A percentile compares a stretch with the other conserved stretches of the same genome.
Conservation (phyloP, 257 asterid genomes). For the Fraxinus excelsior region DNA sequence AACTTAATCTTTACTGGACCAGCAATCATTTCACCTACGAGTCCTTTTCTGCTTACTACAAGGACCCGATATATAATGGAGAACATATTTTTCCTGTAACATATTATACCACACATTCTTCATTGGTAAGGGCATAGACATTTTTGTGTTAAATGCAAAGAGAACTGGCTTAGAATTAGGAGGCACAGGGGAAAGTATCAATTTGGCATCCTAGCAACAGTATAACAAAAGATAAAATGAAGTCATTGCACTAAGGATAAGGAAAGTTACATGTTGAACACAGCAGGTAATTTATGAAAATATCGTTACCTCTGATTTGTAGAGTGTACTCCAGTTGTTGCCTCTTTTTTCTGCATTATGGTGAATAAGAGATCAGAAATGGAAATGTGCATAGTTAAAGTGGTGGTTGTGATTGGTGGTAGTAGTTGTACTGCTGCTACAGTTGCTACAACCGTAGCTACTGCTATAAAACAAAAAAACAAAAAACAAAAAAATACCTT, state of each 20-base stretch:
- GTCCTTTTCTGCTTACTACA: no score
- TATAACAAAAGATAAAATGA: neutral
- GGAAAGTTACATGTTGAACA: neutral
- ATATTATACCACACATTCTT: neutral
- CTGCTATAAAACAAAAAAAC: neutral
- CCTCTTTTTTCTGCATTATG: conserved; percentile 59
- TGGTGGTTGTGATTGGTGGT: neutral
- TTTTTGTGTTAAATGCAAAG: neutral
- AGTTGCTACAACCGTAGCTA: neutral
- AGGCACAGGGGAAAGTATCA: neutral
- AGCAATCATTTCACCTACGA: no score
- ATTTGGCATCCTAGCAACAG: neutral
- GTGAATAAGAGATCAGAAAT: conserved; percentile 23
- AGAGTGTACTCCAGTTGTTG: conserved; percentile 33
- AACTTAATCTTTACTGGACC: neutral
- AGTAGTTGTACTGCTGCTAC: neutral
- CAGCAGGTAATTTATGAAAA: neutral
- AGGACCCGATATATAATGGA: no score
- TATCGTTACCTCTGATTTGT: conserved; percentile 31
- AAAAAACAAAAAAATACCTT: conserved; percentile 32
- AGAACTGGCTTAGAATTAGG: neutral
- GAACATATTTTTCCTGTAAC: neutral
- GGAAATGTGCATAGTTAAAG: neutral
- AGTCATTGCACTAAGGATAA: neutral
- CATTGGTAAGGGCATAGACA: conserved; percentile 9